A percentile compares a stretch with the other conserved stretches of the same genome.
Evolutionary conservation across 306 rosid species (phyloP).

Genomic region (Prosopis cineraria): DNA sequence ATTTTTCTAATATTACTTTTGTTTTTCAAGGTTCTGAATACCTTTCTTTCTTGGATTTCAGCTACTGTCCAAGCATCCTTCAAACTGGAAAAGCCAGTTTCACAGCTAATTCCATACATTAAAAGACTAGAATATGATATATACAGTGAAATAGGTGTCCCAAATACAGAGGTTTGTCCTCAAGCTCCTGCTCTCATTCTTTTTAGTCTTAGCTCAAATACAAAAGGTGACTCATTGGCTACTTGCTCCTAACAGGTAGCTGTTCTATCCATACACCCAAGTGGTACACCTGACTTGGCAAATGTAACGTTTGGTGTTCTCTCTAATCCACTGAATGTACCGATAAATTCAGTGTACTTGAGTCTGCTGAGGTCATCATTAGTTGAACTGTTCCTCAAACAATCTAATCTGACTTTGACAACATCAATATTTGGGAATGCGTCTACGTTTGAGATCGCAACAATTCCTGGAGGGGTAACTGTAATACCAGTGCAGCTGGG

Average conservation of each 20-base stretch:
- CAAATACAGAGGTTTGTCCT: constrained; percentile 66
- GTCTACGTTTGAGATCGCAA: constrained; percentile 67
- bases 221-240: constrained; percentile 35
- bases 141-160: constrained; percentile 72
- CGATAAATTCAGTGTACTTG: constrained; percentile 65
- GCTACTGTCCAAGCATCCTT: constrained; percentile 83
- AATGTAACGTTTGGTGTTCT: constrained; percentile 80
- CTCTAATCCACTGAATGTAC: constrained; percentile 63
- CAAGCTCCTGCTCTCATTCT: constrained; percentile 22
- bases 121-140: constrained; percentile 77
- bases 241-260: constrained; percentile 63
- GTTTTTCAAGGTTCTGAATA: not conserved
- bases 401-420: constrained; percentile 78
- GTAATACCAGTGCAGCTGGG: constrained; percentile 67
- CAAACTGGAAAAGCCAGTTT: constrained; percentile 76
- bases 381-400: constrained; percentile 69
- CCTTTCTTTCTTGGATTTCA: constrained; percentile 44
- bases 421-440: constrained; percentile 69
- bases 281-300: constrained; percentile 57
- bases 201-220: constrained; percentile 18
- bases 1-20: not conserved
- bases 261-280: constrained; percentile 71
- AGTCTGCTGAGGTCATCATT: constrained; percentile 76
- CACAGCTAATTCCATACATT: constrained; percentile 71
- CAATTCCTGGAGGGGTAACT: constrained; percentile 78